Evolutionary conservation across 108 stramenopile species (phyloP).

Genomic region (Cyclotella kingstonii): DNA sequence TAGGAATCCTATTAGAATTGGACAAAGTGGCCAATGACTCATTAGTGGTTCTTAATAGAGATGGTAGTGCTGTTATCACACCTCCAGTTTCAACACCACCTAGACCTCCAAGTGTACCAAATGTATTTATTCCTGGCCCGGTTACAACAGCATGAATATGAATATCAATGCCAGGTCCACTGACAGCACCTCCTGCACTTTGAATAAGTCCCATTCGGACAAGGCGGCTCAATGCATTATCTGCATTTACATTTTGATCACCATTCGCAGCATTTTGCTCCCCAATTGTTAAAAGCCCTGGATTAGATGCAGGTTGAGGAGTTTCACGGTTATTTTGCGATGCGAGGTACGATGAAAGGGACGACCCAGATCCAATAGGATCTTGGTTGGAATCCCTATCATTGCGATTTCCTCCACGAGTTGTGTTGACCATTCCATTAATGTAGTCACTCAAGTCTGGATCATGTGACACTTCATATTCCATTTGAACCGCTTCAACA

Average conservation of each 20-base stretch:
- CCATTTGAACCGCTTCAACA: constrained; percentile 7
- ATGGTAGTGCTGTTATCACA: constrained; percentile 13
- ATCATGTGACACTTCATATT: constrained; percentile 32
- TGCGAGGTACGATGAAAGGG: constrained; percentile 38
- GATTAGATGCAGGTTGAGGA: too few relatives aligned
- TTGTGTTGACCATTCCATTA: constrained; percentile 74
- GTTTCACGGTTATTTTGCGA: too few relatives aligned
- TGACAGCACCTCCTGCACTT: constrained; percentile 18
- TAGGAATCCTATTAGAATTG: background rate
- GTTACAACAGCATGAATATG: constrained; percentile 90
- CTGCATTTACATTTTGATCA: background rate
- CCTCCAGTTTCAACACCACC: constrained; percentile 36
- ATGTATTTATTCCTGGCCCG: constrained; percentile 51
- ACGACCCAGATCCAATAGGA: constrained; percentile 22
- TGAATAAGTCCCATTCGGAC: constrained; percentile 33
- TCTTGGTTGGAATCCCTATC: constrained; percentile 29
- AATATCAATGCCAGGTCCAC: constrained; percentile 80
- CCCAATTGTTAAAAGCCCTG: constrained; percentile 31
- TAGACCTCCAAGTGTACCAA: constrained; percentile 24
- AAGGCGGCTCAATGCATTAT: constrained; percentile 18
- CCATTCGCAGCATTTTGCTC: constrained; percentile 1
- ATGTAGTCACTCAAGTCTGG: constrained; percentile 80
- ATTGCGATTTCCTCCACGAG: constrained; percentile 47
- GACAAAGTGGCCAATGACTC: background rate
- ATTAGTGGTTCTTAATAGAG: constrained; percentile 7